Base-by-base conservation (phyloP, 352 stramenopile species). In the Pythium myriotylum region DNA sequence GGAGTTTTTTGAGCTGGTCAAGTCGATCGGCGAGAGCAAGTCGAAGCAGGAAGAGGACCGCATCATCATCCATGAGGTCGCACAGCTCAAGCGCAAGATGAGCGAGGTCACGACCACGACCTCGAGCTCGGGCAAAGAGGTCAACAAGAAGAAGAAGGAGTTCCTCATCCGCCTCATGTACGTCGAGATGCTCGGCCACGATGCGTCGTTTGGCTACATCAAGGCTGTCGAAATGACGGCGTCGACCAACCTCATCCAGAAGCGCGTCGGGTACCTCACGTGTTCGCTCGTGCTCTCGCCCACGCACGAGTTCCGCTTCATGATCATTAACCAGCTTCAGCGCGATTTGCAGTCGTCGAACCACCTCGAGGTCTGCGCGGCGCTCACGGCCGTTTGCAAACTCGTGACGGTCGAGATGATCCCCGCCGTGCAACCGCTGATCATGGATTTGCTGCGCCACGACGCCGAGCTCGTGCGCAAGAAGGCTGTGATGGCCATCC, bases 321-420 rank as follows among this genome's bases (percentile, higher is more conserved):
- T 99, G 98, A 96, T 99, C 33, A 98, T 99, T 40, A 99, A 99
- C 78, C 97, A 99, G 81, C 90, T 99, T 75, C 97, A 99, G 84
- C 77, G 91, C 66, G 92, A 97, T 54, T 63, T 97, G 51, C 84
- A 96, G 69, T 94, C 81, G 35, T 88, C 81, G 32, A 97, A 97
- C 70, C 86, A 96, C 47, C 76, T 97, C 24, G 97, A 99, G 74
- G 95, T 98, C 26, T 96, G 92, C 64, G 92, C 97, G 16, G 97
- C 97, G 47, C 79, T 99, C 22, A 94, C 97, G 70, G 97, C 97
- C 4, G 92, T 98, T 0, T 97, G 91, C 39, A 96, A 96, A 72
- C 80, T 99, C 40, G 96, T 99, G 73, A 99, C 97, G 8, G 71
- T 90, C 29, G 98, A 99, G 74, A 99, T 99, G 95, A 98, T 99